These are phyloP conservation scores for Dentipellis fragilis DNA, from an alignment of 768 basidiomycete genomes.

Conservation along the genomic window DNA sequence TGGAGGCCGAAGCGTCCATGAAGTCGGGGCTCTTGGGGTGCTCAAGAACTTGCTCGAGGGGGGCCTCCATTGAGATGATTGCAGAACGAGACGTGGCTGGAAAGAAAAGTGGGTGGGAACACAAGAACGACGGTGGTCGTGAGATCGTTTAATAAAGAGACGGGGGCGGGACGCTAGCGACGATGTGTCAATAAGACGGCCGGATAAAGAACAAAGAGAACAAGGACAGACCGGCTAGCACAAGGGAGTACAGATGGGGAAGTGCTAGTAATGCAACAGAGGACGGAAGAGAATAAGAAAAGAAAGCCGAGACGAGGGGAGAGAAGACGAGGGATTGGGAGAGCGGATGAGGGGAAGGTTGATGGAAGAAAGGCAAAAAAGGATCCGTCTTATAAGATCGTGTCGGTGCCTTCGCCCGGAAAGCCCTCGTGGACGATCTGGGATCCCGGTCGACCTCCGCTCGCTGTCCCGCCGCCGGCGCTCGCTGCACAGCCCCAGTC, in stretches of 20 bases:
- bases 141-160: conserved; percentile 17
- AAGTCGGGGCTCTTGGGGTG: conserved; percentile 41
- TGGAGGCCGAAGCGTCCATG: conserved; percentile 30
- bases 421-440: too few relatives aligned
- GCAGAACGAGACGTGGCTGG: conserved; percentile 5
- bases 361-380: conserved; percentile 11
- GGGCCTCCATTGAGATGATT: conserved; percentile 33
- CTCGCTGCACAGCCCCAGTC: background rate
- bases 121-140: conserved; percentile 14
- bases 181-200: conserved; percentile 9
- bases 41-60: conserved; percentile 36
- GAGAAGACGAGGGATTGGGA: background rate
- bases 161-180: background rate
- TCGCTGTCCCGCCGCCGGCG: too few relatives aligned
- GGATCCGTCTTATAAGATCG: background rate
- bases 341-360: background rate
- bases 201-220: background rate
- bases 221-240: conserved; percentile 9
- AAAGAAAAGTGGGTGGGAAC: conserved; percentile 6
- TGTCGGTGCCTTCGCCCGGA: too few relatives aligned
- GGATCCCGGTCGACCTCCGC: too few relatives aligned
- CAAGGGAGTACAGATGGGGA: conserved; percentile 31
- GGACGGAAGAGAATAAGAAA: conserved; percentile 17
- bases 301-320: conserved; percentile 21
- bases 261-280: conserved; percentile 18